phyloP scores from a whole-genome alignment of 2,329 filamentous ascomycete species.

The Shiraia bambusicola region DNA sequence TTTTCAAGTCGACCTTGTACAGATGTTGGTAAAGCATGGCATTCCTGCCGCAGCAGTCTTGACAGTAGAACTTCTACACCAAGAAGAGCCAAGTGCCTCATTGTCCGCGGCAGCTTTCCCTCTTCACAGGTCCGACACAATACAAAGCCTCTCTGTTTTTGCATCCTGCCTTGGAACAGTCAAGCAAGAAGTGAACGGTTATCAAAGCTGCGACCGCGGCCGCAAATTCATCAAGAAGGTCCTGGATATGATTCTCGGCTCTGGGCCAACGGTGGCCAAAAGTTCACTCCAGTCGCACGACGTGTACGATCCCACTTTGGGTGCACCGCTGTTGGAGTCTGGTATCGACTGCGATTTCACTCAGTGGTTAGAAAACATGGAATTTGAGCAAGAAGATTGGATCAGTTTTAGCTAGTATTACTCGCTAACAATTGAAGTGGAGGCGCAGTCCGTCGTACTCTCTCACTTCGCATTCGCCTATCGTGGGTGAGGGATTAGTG shows the following conservation, averaged over 20 bases:
- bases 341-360: constrained; percentile 48
- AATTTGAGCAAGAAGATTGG: constrained; percentile 45
- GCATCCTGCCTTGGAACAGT: constrained; percentile 46
- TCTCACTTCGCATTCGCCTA: too few species aligned
- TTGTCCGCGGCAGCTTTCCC: constrained; percentile 29
- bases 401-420: constrained; percentile 18
- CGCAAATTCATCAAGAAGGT: constrained; percentile 45
- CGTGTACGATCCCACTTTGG: constrained; percentile 33
- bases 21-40: constrained; percentile 43
- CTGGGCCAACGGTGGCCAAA: constrained; percentile 13
- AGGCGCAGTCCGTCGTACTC: too few species aligned
- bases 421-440: not conserved
- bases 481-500: too few species aligned
- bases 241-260: constrained; percentile 47
- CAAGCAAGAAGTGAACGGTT: constrained; percentile 44
- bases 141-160: constrained; percentile 51
- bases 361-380: constrained; percentile 48
- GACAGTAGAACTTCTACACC: constrained; percentile 48
- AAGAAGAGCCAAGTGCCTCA: constrained; percentile 37
- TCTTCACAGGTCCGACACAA: constrained; percentile 47
- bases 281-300: constrained; percentile 6
- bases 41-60: constrained; percentile 48
- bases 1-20: constrained; percentile 47
- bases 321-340: constrained; percentile 36
- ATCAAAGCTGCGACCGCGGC: constrained; percentile 46